Evolutionary conservation across 495 filamentous ascomycete species (phyloP).

Genomic region (Ramalina intermedia): DNA sequence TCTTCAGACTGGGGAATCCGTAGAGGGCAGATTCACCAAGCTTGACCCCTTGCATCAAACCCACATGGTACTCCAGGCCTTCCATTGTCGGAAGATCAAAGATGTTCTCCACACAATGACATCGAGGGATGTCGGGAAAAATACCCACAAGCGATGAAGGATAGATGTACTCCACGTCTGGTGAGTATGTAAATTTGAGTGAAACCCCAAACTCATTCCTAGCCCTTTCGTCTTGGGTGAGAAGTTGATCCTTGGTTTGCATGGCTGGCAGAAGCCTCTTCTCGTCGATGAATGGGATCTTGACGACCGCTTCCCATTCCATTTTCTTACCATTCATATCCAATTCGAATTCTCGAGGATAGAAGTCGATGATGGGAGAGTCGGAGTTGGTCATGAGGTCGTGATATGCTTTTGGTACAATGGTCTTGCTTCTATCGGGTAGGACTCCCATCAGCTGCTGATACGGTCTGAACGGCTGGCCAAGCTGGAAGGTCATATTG

Average conservation of each 20-base stretch:
- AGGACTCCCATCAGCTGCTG: constrained; percentile 98
- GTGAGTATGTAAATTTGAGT: constrained; percentile 80
- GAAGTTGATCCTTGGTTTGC: constrained; percentile 60
- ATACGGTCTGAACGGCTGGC: constrained; percentile 85
- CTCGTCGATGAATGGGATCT: constrained; percentile 98
- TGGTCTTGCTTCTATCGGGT: constrained; percentile 91
- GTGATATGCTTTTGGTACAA: constrained; percentile 78
- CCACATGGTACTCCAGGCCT: constrained; percentile 72
- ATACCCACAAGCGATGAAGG: constrained; percentile 76
- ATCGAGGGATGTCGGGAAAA: constrained; percentile 78
- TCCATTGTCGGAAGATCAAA: constrained; percentile 91
- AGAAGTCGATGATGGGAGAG: constrained; percentile 98
- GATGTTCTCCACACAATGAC: constrained; percentile 84
- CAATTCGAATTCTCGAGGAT: constrained; percentile 90
- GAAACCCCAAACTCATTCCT: constrained; percentile 86
- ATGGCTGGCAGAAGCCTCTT: constrained; percentile 70
- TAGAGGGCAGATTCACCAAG: constrained; percentile 69
- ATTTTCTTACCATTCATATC: constrained; percentile 99
- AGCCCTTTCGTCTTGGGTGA: constrained; percentile 59
- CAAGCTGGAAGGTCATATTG: constrained; percentile 80
- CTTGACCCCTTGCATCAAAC: constrained; percentile 75
- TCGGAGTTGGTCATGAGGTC: constrained; percentile 79
- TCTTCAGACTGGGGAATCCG: constrained; percentile 82
- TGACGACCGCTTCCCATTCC: constrained; percentile 99
- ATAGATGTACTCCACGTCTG: constrained; percentile 62